A percentile compares a stretch with the other conserved stretches of the same genome.
Conservation (phyloP, 352 stramenopile genomes). For the Globisporangium recalcitrans region DNA sequence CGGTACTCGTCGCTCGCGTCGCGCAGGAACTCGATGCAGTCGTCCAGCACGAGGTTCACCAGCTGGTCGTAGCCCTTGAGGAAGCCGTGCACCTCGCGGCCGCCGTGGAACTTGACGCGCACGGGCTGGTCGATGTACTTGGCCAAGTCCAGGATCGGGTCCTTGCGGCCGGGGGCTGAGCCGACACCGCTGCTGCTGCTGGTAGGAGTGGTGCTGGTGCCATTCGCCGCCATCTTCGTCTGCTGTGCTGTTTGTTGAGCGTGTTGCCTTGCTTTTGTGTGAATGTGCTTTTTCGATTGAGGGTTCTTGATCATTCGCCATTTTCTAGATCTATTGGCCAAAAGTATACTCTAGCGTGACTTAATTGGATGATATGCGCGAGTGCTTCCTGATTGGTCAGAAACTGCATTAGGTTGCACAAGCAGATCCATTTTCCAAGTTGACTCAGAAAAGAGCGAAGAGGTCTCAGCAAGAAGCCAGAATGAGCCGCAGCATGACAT, state of each 20-base stretch:
- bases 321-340: neutral
- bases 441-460: slow-evolving; percentile 7
- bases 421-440: slow-evolving; percentile 16
- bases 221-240: slow-evolving; percentile 59
- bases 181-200: slow-evolving; percentile 15
- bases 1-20: slow-evolving; percentile 88
- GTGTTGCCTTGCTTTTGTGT: neutral
- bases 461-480: neutral
- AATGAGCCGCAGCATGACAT: slow-evolving; percentile 42
- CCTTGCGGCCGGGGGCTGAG: slow-evolving; percentile 30
- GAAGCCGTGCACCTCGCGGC: slow-evolving; percentile 88
- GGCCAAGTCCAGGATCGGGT: slow-evolving; percentile 92
- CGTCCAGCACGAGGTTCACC: slow-evolving; percentile 96
- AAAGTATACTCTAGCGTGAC: neutral
- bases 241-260: neutral
- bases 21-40: slow-evolving; percentile 94
- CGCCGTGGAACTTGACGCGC: slow-evolving; percentile 93
- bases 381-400: no score
- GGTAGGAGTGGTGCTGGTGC: slow-evolving; percentile 16
- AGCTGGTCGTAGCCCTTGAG: slow-evolving; percentile 96
- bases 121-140: slow-evolving; percentile 95
- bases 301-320: slow-evolving; percentile 2
- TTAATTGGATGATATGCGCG: neutral
- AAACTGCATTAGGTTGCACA: no score
- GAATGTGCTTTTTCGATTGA: neutral